Percentiles rank a stretch among this genome's conserved stretches.
These are phyloP conservation scores for Trypethelium eluteriae DNA, from an alignment of 495 filamentous ascomycete species.

Conservation along the genomic window DNA sequence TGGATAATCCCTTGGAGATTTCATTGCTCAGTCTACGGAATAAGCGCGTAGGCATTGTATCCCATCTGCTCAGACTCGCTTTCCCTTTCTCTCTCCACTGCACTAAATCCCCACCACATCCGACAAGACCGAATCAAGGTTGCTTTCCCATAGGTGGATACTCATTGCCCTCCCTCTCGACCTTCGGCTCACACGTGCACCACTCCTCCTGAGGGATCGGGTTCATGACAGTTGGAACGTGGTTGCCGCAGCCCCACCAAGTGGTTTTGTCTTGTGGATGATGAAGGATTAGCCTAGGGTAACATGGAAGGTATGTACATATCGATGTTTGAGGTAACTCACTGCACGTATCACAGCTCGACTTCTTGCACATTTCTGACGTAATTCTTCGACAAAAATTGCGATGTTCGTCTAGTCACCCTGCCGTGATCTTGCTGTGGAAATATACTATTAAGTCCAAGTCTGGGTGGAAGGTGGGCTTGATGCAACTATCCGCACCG, in stretches of 20 bases:
- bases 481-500: no score
- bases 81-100: no score
- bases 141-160: constrained; percentile 20
- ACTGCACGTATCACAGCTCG: constrained; percentile 35
- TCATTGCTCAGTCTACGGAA: no score
- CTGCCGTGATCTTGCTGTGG: no score
- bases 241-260: constrained; percentile 37
- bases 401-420: no score
- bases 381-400: background rate
- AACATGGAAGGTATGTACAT: background rate
- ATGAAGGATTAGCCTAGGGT: constrained; percentile 1
- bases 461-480: no score
- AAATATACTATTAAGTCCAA: no score
- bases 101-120: no score
- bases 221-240: constrained; percentile 39
- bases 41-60: no score
- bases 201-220: constrained; percentile 37
- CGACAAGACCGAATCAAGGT: background rate
- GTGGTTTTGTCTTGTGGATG: constrained; percentile 29
- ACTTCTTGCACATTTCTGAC: constrained; percentile 35
- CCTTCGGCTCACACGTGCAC: constrained; percentile 44
- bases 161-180: constrained; percentile 33
- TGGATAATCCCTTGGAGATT: no score
- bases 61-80: no score
- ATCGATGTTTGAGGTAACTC: constrained; percentile 17